phyloP scores from a whole-genome alignment of 768 basidiomycete genomes.

The Pleurotus tuber-regium region DNA sequence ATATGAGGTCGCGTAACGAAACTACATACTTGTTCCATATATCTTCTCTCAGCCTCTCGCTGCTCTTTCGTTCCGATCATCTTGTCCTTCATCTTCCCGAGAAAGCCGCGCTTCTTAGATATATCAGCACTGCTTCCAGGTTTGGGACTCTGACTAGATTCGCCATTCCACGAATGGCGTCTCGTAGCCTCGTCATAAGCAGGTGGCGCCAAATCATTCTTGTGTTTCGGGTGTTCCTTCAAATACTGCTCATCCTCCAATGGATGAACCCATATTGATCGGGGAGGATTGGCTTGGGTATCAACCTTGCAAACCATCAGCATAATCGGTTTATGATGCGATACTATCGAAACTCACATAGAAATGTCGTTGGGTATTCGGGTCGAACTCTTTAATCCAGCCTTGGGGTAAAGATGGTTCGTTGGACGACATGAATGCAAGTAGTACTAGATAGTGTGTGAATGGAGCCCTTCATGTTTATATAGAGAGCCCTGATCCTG shows the following conservation, averaged over 20 bases:
- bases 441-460: no score
- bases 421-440: no score
- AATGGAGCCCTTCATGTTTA: no score
- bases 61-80: conserved; percentile 64
- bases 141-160: conserved; percentile 6
- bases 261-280: conserved; percentile 73
- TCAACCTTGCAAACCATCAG: conserved; percentile 47
- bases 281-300: conserved; percentile 57
- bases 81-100: conserved; percentile 63
- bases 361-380: conserved; percentile 39
- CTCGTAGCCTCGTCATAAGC: conserved; percentile 16
- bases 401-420: conserved; percentile 47
- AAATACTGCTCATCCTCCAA: conserved; percentile 67
- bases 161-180: conserved; percentile 28
- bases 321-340: neutral
- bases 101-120: conserved; percentile 44
- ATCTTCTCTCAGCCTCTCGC: conserved; percentile 40
- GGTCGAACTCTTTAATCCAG: conserved; percentile 52
- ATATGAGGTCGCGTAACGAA: no score
- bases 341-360: conserved; percentile 35
- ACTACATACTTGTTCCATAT: conserved; percentile 23
- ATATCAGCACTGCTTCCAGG: conserved; percentile 9
- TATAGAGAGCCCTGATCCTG: neutral
- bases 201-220: conserved; percentile 6
- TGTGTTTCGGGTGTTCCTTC: conserved; percentile 47